These are phyloP conservation scores for Pisolithus marmoratus DNA, from an alignment of 768 basidiomycete genomes.

Conservation along the genomic window DNA sequence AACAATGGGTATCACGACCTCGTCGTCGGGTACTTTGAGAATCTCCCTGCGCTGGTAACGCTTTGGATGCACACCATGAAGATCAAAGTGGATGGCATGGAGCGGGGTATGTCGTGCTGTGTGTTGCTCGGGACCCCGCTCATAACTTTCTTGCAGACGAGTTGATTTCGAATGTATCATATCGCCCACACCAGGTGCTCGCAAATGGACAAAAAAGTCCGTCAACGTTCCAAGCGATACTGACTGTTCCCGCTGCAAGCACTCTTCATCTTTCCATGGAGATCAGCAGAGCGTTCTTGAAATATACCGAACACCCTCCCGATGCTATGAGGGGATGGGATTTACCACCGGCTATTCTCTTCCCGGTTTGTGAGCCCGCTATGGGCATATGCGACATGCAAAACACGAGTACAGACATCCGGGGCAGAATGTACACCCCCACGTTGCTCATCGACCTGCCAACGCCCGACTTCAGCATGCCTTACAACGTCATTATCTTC, in stretches of 20 bases:
- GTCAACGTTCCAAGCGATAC: slow-evolving; percentile 64
- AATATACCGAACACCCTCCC: slow-evolving; percentile 93
- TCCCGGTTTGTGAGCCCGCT: slow-evolving; percentile 24
- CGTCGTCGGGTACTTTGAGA: slow-evolving; percentile 66
- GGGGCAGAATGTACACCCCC: slow-evolving; percentile 63
- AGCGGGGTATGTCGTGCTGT: slow-evolving; percentile 35
- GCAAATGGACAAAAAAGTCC: slow-evolving; percentile 28
- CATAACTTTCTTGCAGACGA: slow-evolving; percentile 39
- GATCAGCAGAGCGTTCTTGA: slow-evolving; percentile 77
- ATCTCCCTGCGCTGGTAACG: slow-evolving; percentile 89
- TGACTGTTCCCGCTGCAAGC: slow-evolving; percentile 65
- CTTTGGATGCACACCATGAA: slow-evolving; percentile 79
- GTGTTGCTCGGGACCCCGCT: background rate
- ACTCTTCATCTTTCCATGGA: slow-evolving; percentile 65
- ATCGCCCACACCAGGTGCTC: slow-evolving; percentile 36
- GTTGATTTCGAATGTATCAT: slow-evolving; percentile 59
- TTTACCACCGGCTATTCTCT: slow-evolving; percentile 78
- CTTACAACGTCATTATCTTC: slow-evolving; percentile 99
- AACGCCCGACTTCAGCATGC: slow-evolving; percentile 99
- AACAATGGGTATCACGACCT: slow-evolving; percentile 52
- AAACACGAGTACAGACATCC: slow-evolving; percentile 7
- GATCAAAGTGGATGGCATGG: slow-evolving; percentile 40
- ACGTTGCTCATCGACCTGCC: slow-evolving; percentile 87
- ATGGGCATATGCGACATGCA: background rate
- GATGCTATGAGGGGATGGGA: slow-evolving; percentile 97